Conservation (phyloP, 148 eudicot genomes). For the Bassia scoparia region DNA sequence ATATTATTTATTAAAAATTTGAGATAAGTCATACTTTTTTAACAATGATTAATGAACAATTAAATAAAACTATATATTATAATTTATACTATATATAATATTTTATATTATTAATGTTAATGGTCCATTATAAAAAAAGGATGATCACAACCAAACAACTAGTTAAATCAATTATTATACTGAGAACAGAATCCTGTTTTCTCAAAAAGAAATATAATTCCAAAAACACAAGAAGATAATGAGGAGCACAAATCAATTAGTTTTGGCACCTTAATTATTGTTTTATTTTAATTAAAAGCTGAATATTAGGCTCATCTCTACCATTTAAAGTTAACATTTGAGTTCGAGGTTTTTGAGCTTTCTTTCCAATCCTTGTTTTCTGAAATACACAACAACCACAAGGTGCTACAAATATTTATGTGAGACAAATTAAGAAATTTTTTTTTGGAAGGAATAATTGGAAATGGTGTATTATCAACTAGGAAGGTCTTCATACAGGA, state of each 20-base stretch:
- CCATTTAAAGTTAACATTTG: slow-evolving; percentile 2
- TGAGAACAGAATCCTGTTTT: slow-evolving; percentile 11
- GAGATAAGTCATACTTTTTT: background rate
- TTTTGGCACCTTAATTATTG: slow-evolving; percentile 25
- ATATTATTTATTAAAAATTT: background rate
- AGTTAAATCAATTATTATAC: slow-evolving; percentile 3
- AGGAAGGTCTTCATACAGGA: slow-evolving; percentile 56
- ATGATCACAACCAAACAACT: slow-evolving; percentile 30
- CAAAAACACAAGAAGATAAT: slow-evolving; percentile 17
- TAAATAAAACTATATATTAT: background rate
- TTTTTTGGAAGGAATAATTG: too few relatives aligned
- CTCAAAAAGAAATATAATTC: slow-evolving; percentile 15
- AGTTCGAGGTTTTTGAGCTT: background rate
- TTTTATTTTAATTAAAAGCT: background rate
- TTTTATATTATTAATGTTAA: slow-evolving; percentile 16
- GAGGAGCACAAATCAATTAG: slow-evolving; percentile 27
- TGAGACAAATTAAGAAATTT: too few relatives aligned
- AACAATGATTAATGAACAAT: background rate
- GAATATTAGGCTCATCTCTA: slow-evolving; percentile 7
- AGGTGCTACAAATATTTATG: too few relatives aligned
- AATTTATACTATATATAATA: slow-evolving; percentile 21
- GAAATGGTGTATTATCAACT: slow-evolving; percentile 69
- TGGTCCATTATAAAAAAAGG: slow-evolving; percentile 16
- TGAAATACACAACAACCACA: background rate
- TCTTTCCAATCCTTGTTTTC: background rate